Base-by-base conservation (phyloP, 2,329 filamentous ascomycete genomes). In the Fusarium oligoseptatum region DNA sequence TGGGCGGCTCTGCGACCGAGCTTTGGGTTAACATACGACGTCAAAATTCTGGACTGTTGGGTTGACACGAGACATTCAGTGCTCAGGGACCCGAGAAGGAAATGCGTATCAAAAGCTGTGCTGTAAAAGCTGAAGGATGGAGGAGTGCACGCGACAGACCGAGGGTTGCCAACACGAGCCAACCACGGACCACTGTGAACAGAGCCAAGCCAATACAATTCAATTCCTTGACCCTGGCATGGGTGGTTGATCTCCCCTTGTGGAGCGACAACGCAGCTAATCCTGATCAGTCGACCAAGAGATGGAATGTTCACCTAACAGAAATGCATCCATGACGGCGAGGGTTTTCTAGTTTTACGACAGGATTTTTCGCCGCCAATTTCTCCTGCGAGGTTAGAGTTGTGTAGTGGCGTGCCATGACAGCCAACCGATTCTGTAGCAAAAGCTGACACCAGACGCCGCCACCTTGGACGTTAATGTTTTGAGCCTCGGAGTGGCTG, bases 341-440 rank as follows among this genome's bases (percentile, higher is more conserved):
- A 41, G 29, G 20, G 55, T 64, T 45, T 52, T 36, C 41, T 48
- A n/a, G 55, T 61, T 45, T 52, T 36, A 41, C 55, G 48, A 55
- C 43, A 39, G 14, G 9, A 27, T 32, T 34, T 34, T 41, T 29
- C 29, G 24, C 29, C 56, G 48, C 20, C 60, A 60, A 61, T 39
- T 45, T 66, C 57, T 64, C 56, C 39, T 24, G 57, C 41, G 34
- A 61, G 48, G 64, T 68, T 77, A 78, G 68, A 76, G 74, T 74
- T 78, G 68, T 41, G 37, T 60, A 66, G 64, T 69, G 65, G 68
- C 65, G 65, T 70, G 65, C 43, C 34, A 48, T 66, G 36, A 66
- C 52, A 68, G 39, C 72, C 72, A 77, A 67, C 56, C 71, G 67
- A 56, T 67, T 55, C 43, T 37, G 20, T 32, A 32, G 29, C 29